Conservation (phyloP, 2,329 filamentous ascomycete genomes). For the Nectriaceae sp. region DNA sequence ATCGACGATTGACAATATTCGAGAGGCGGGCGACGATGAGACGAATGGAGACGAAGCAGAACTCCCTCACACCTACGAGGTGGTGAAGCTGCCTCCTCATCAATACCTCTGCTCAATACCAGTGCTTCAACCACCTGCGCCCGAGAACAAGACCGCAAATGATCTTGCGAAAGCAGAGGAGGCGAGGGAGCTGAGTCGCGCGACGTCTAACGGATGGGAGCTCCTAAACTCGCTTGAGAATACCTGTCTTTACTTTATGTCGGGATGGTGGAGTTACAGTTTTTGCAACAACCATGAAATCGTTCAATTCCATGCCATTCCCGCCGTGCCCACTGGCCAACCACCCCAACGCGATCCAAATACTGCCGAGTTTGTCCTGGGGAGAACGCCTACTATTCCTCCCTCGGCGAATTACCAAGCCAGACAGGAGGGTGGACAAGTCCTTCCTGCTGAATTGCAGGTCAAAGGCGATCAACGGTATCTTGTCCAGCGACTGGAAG, state of each 20-base stretch:
- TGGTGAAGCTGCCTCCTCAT: slow-evolving; percentile 69
- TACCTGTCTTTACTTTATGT: slow-evolving; percentile 79
- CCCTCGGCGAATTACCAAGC: slow-evolving; percentile 28
- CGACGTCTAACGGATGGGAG: slow-evolving; percentile 77
- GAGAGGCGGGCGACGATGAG: slow-evolving; percentile 32
- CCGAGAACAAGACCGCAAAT: slow-evolving; percentile 66
- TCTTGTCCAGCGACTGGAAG: slow-evolving; percentile 77
- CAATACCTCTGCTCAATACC: slow-evolving; percentile 87
- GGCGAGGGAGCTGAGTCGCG: slow-evolving; percentile 76
- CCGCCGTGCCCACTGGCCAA: slow-evolving; percentile 65
- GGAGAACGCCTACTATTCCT: slow-evolving; percentile 47
- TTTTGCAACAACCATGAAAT: slow-evolving; percentile 90
- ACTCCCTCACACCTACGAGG: slow-evolving; percentile 61
- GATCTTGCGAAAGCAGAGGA: slow-evolving; percentile 72
- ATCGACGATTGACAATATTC: slow-evolving; percentile 39
- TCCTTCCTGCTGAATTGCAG: slow-evolving; percentile 65
- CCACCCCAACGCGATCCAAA: slow-evolving; percentile 77
- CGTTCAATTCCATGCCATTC: slow-evolving; percentile 85
- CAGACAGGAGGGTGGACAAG: slow-evolving; percentile 25
- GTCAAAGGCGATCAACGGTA: slow-evolving; percentile 83
- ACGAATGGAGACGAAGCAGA: slow-evolving; percentile 17
- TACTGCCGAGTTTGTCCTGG: slow-evolving; percentile 76
- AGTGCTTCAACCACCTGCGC: slow-evolving; percentile 57
- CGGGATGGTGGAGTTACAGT: slow-evolving; percentile 94
- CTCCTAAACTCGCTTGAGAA: slow-evolving; percentile 77